Evolutionary conservation across 305 asterid genomes (phyloP).

Genomic region (Solanum chacoense): DNA sequence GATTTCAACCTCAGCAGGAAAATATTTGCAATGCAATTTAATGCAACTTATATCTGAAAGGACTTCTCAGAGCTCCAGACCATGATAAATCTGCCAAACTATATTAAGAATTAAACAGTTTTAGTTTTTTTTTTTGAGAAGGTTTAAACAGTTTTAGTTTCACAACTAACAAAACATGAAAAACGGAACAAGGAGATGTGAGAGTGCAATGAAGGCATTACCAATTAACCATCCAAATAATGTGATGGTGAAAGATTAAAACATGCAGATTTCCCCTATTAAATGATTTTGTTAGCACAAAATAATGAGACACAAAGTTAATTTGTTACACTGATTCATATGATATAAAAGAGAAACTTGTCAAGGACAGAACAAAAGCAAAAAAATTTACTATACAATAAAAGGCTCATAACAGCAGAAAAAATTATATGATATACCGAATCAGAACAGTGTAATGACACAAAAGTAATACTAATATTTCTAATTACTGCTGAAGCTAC

Average conservation of each 20-base stretch:
- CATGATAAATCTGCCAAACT: background rate
- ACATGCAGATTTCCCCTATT: background rate
- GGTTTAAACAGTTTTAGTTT: background rate
- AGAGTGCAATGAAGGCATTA: background rate
- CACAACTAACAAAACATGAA: background rate
- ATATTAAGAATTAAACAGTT: background rate
- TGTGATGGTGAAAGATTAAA: background rate
- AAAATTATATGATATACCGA: background rate
- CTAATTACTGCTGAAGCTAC: background rate
- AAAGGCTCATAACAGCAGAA: background rate
- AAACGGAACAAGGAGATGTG: background rate
- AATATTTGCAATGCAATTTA: background rate
- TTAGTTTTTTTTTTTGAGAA: too few species aligned
- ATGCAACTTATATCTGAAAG: background rate
- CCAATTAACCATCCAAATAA: background rate
- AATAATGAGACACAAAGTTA: background rate
- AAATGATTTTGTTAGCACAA: background rate
- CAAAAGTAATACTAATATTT: background rate
- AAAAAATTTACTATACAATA: background rate
- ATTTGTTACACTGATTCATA: background rate
- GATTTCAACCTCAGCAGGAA: background rate
- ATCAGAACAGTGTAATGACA: background rate
- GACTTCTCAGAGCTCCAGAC: background rate
- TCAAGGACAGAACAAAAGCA: background rate
- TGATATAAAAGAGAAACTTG: background rate